Percentiles rank a stretch among this genome's conserved stretches.
Evolutionary conservation across 441 rosid species (phyloP).

Genomic region (Theobroma grandiflorum): DNA sequence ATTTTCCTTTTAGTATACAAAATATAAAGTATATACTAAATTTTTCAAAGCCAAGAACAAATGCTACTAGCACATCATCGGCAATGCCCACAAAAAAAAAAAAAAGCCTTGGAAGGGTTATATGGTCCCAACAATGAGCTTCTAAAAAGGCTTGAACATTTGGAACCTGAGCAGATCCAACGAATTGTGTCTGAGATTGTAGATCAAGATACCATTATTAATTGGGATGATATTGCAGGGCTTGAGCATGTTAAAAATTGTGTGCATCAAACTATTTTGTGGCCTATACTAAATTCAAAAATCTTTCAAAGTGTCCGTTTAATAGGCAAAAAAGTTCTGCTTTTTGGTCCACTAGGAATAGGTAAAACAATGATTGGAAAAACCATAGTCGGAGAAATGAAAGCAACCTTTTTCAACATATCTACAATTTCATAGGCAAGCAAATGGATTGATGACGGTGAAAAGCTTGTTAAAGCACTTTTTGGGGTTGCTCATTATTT

Average conservation of each 20-base stretch:
- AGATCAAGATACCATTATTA: not conserved
- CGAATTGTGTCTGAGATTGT: not conserved
- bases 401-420: not conserved
- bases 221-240: conserved; percentile 8
- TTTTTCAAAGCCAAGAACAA: too few species aligned
- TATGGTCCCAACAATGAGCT: not conserved
- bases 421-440: too few species aligned
- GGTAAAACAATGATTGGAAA: conserved; percentile 11
- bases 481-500: not conserved
- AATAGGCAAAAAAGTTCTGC: not conserved
- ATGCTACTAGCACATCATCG: not conserved
- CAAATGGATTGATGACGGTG: not conserved
- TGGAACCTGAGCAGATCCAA: not conserved
- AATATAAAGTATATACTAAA: too few species aligned
- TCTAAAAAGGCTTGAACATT: not conserved
- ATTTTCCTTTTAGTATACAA: too few species aligned
- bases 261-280: not conserved
- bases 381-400: not conserved
- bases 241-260: conserved; percentile 6
- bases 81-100: not conserved
- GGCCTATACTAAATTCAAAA: not conserved
- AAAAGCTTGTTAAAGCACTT: not conserved
- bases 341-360: not conserved
- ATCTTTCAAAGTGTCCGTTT: not conserved
- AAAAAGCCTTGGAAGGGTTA: not conserved